Conservation (phyloP, 2,329 filamentous ascomycete genomes). For the Paracorniculantispora psalliotae region DNA sequence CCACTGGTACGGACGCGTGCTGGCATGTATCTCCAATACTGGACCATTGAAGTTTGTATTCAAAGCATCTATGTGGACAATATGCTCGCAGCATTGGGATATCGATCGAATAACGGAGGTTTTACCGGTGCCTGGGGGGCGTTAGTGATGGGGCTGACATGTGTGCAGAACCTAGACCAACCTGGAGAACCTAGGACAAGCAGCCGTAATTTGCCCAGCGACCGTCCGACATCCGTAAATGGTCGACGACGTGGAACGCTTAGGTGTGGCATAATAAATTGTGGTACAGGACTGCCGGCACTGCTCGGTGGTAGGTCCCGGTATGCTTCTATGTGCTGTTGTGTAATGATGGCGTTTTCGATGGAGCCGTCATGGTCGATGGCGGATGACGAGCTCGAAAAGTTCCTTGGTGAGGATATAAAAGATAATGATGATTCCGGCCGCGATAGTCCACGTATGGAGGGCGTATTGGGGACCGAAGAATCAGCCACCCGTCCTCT, state of each 20-base stretch:
- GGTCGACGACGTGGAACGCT: constrained; percentile 83
- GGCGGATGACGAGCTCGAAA: constrained; percentile 42
- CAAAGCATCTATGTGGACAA: constrained; percentile 82
- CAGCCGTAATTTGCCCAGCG: constrained; percentile 82
- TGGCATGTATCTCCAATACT: constrained; percentile 69
- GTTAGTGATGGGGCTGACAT: constrained; percentile 8
- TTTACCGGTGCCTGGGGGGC: constrained; percentile 68
- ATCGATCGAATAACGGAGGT: constrained; percentile 86
- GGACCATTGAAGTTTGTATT: constrained; percentile 24
- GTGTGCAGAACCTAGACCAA: constrained; percentile 29
- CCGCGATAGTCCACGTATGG: constrained; percentile 22
- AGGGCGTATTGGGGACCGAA: constrained; percentile 25
- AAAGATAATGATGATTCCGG: constrained; percentile 38
- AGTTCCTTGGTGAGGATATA: constrained; percentile 48
- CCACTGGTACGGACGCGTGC: constrained; percentile 76
- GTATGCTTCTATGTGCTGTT: constrained; percentile 16
- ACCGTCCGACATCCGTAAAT: constrained; percentile 82
- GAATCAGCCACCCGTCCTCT: constrained; percentile 11
- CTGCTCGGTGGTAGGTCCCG: constrained; percentile 18
- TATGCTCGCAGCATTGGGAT: constrained; percentile 80
- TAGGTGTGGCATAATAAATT: constrained; percentile 97
- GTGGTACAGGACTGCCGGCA: constrained; percentile 44
- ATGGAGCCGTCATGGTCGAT: constrained; percentile 22
- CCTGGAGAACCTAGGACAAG: constrained; percentile 76
- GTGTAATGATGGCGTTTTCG: constrained; percentile 16